phyloP scores from a whole-genome alignment of 2,329 filamentous ascomycete species.

The Hymenoscyphus albidus region DNA sequence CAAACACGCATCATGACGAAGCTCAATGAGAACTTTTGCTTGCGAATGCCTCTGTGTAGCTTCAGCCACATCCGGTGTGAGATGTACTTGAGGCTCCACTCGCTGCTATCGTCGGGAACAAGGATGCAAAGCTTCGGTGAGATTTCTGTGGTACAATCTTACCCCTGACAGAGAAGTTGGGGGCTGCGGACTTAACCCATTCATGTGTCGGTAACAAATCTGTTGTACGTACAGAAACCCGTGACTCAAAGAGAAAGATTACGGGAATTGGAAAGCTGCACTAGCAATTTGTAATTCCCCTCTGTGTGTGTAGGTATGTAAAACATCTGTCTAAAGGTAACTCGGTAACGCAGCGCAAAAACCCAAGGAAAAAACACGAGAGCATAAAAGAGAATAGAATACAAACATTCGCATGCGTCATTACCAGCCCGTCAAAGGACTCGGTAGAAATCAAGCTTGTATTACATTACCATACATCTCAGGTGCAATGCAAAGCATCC shows the following conservation, averaged over 20 bases:
- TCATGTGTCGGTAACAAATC: neutral
- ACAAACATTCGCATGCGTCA: neutral
- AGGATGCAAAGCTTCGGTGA: neutral
- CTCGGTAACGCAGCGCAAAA: neutral
- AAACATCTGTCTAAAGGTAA: neutral
- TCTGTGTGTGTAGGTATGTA: neutral
- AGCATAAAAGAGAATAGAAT: neutral
- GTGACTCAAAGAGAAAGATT: neutral
- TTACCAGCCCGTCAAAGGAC: neutral
- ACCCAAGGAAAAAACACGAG: neutral
- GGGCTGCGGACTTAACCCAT: neutral
- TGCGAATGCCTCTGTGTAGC: neutral
- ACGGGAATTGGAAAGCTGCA: neutral
- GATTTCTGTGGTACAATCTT: neutral
- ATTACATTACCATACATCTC: neutral
- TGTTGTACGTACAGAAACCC: neutral
- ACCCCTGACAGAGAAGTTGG: neutral
- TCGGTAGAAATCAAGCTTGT: neutral
- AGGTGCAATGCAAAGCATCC: neutral
- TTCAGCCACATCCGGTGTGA: neutral
- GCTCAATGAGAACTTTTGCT: neutral
- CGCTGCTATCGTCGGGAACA: neutral
- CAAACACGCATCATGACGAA: neutral
- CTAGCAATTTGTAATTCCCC: neutral
- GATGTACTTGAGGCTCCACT: neutral